phyloP scores from a whole-genome alignment of 129 eudicot genomes.

The Deinandra increscens region DNA sequence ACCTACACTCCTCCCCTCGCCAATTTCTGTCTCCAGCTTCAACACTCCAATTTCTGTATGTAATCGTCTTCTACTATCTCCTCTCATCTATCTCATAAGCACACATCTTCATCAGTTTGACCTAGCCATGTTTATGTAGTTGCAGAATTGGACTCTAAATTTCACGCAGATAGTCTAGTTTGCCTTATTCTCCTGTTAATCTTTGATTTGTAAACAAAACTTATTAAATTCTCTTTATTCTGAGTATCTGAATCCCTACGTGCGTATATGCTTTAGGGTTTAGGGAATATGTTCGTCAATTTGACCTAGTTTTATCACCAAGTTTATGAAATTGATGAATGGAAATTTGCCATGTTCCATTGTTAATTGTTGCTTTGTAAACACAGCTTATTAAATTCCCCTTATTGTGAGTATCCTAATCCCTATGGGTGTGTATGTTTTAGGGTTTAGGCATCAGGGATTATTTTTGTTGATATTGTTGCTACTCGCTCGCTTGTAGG shows the following conservation, averaged over 20 bases:
- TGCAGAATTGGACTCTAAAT: not conserved
- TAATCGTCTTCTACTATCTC: slow-evolving; percentile 10
- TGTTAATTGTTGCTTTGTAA: not conserved
- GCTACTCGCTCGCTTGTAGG: slow-evolving; percentile 36
- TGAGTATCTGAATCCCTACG: not conserved
- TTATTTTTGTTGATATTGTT: not conserved
- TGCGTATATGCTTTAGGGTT: not conserved
- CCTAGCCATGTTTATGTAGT: not conserved
- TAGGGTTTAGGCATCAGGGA: not conserved
- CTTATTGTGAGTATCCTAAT: not conserved
- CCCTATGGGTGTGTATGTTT: not conserved
- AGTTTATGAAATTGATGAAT: no score
- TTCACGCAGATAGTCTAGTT: not conserved
- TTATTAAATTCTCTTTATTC: not conserved
- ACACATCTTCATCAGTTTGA: not conserved
- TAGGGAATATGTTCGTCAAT: no score
- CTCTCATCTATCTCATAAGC: not conserved
- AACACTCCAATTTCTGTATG: slow-evolving; percentile 69
- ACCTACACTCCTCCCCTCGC: slow-evolving; percentile 99
- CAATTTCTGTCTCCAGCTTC: slow-evolving; percentile 69
- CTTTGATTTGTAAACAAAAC: not conserved
- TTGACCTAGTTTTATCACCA: no score
- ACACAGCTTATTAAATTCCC: not conserved
- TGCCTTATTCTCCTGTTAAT: not conserved
- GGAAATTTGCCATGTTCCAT: not conserved